These are phyloP conservation scores for Drosera capensis DNA, from an alignment of 148 eudicot species.

Conservation along the genomic window DNA sequence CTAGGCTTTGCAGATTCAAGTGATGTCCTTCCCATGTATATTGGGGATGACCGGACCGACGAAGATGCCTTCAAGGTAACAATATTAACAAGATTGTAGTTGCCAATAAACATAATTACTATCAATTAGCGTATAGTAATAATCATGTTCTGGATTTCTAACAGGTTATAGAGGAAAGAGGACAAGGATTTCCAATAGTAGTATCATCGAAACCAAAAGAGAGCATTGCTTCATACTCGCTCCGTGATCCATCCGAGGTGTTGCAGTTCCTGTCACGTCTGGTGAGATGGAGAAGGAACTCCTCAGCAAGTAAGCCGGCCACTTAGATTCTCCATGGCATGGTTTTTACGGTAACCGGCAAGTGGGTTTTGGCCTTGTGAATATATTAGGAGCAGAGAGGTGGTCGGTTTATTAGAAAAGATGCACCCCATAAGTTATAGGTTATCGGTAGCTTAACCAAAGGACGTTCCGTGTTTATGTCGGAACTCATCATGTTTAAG, in stretches of 20 bases:
- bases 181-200: slow-evolving; percentile 51
- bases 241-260: slow-evolving; percentile 67
- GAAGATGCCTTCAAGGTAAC: slow-evolving; percentile 62
- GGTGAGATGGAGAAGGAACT: slow-evolving; percentile 25
- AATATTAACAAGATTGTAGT: background rate
- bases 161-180: slow-evolving; percentile 44
- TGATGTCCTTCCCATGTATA: slow-evolving; percentile 48
- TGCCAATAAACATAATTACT: background rate
- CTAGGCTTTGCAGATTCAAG: slow-evolving; percentile 21
- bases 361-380: background rate
- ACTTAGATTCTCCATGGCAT: background rate
- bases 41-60: slow-evolving; percentile 62
- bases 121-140: background rate
- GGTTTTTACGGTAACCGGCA: background rate
- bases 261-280: slow-evolving; percentile 32
- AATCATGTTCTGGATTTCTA: background rate
- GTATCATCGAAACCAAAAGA: slow-evolving; percentile 53
- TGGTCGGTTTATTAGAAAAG: too few species aligned
- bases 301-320: slow-evolving; percentile 17
- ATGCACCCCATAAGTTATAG: too few species aligned
- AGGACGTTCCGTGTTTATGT: too few species aligned
- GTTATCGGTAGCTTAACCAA: too few species aligned
- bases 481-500: too few species aligned
- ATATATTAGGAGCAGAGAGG: too few species aligned
- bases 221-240: slow-evolving; percentile 51